Evolutionary conservation across 768 basidiomycete genomes (phyloP).

Genomic region (Amanita inopinata): DNA sequence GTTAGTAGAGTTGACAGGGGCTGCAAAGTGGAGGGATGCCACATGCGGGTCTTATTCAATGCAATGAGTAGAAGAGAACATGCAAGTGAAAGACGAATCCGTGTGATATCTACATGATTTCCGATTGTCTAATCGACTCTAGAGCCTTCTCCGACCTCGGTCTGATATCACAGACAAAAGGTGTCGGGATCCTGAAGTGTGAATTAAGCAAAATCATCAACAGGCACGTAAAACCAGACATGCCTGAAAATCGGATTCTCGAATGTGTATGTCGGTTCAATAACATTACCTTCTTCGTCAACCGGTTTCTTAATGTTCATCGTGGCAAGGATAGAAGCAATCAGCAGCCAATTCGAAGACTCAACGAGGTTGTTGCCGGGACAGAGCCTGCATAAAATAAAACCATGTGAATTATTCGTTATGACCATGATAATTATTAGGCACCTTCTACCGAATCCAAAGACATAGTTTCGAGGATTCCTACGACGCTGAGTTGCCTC

Average conservation of each 20-base stretch:
- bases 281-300: constrained; percentile 35
- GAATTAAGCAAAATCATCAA: neutral
- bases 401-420: neutral
- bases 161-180: constrained; percentile 39
- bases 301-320: constrained; percentile 43
- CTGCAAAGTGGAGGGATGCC: too few relatives aligned
- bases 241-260: constrained; percentile 59
- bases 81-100: constrained; percentile 1
- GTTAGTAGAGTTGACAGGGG: too few relatives aligned
- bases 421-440: constrained; percentile 6
- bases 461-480: constrained; percentile 26
- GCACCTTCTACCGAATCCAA: constrained; percentile 33
- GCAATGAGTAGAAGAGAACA: too few relatives aligned
- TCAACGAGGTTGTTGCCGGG: constrained; percentile 59
- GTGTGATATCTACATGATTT: constrained; percentile 7
- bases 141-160: constrained; percentile 38
- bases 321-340: constrained; percentile 46
- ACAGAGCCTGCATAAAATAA: constrained; percentile 33
- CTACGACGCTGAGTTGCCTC: constrained; percentile 17
- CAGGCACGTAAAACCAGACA: constrained; percentile 10
- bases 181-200: constrained; percentile 31
- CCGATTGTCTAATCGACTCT: constrained; percentile 25
- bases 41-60: too few relatives aligned
- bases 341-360: constrained; percentile 49
- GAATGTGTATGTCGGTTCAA: constrained; percentile 42